Base-by-base conservation (phyloP, 176 grass and related monocot species). In the Pontederia crassipes region DNA sequence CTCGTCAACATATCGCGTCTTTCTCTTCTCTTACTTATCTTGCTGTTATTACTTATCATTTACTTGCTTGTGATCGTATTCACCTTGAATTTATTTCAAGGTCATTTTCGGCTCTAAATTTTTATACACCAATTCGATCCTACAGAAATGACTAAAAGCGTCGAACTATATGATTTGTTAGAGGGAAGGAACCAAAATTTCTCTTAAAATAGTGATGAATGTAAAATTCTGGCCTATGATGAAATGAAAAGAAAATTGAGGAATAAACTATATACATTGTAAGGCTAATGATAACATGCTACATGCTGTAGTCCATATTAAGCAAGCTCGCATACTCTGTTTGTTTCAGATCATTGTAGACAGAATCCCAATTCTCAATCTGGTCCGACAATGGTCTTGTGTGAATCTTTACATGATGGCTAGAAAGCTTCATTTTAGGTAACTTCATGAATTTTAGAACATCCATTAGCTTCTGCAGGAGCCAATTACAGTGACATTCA, bases 391-490 rank as follows among this genome's bases (percentile, higher is more conserved):
- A 49, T 55, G 86, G 75, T 62, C 64, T 90, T 0, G 75, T 90
- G 49, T 95, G 90, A 62, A 95, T 95, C 72, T 95, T 95, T 47
- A 95, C 78, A 9, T 95, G 90, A 28, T 73, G 75, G 56, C 90
- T 95, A 29, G 54, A 62, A 28, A 95, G 64, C 65, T 74, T 81
- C 48, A 70, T 80, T 51, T 15, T 66, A 2, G 80, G 86, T 48
- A 89, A 64, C 74, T 72, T 66, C 16, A 95, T 68, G 65, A 95
- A 95, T 67, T 89, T 69, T 66, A 81, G 65, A 49, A 89, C 86
- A 71, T 95, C 86, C 68, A 59, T 45, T 29, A 95, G 74, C 65
- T 76, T 89, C 90, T 95, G 82, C 58, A 79, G 10, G 49, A 40
- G 8, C 8, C 65, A 59, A 50, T 24, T 15, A 61, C 61, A 1